Conservation (phyloP, 352 stramenopile species). For the Pythium volutum region DNA sequence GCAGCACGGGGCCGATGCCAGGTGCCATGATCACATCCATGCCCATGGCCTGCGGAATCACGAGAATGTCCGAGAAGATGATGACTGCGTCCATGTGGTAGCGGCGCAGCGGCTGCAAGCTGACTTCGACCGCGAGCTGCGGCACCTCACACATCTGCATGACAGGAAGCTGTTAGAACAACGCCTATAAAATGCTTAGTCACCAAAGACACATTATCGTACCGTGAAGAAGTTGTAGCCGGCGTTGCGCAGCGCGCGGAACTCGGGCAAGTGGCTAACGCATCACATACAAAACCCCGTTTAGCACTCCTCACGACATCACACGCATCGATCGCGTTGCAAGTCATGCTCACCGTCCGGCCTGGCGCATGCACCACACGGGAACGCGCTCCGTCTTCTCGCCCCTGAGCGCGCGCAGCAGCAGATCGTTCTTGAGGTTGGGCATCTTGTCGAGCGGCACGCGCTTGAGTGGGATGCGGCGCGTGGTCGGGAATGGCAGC, state of each 20-base stretch:
- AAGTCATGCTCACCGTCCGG: slow-evolving; percentile 66
- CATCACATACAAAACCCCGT: not conserved
- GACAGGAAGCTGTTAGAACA: no score
- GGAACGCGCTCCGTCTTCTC: slow-evolving; percentile 90
- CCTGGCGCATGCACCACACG: slow-evolving; percentile 98
- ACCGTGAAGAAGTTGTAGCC: slow-evolving; percentile 91
- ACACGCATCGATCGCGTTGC: slow-evolving; percentile 9
- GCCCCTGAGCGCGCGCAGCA: slow-evolving; percentile 82
- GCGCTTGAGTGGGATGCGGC: slow-evolving; percentile 64
- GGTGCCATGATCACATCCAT: slow-evolving; percentile 96
- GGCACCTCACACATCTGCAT: slow-evolving; percentile 80
- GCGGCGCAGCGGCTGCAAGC: slow-evolving; percentile 93
- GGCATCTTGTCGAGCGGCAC: slow-evolving; percentile 64
- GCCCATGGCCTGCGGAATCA: slow-evolving; percentile 96
- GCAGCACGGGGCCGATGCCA: slow-evolving; percentile 89
- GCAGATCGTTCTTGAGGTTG: slow-evolving; percentile 89
- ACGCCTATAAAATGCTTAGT: no score
- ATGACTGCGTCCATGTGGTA: slow-evolving; percentile 97
- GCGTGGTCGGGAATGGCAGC: slow-evolving; percentile 56
- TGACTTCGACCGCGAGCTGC: slow-evolving; percentile 93
- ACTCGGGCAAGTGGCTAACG: slow-evolving; percentile 82
- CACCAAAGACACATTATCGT: no score
- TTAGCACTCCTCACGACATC: slow-evolving; percentile 10
- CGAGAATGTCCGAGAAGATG: slow-evolving; percentile 99
- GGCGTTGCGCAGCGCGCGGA: slow-evolving; percentile 74